Percentiles rank a stretch among this genome's conserved stretches.
Conservation (phyloP, 1,284 basidiomycete species). For the Apiotrichum sp. region DNA sequence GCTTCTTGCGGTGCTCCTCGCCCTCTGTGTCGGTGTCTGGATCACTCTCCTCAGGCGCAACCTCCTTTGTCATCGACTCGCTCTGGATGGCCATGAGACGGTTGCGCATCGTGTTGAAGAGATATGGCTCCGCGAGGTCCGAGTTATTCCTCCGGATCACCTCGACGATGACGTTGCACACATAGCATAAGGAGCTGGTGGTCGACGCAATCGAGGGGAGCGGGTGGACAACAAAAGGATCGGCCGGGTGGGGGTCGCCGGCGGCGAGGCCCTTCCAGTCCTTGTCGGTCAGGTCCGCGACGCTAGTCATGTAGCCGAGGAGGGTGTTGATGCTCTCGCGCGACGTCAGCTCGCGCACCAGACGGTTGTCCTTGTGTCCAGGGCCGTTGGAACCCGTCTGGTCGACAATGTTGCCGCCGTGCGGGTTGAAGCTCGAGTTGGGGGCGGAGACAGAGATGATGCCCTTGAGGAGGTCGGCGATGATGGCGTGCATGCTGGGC, state of each 20-base stretch:
- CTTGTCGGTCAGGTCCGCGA: conserved; percentile 51
- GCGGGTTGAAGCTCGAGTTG: conserved; percentile 51
- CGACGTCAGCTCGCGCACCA: conserved; percentile 83
- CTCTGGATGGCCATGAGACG: conserved; percentile 67
- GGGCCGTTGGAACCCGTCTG: conserved; percentile 23
- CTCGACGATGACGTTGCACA: conserved; percentile 87
- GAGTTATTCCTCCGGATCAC: conserved; percentile 98
- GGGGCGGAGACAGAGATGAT: conserved; percentile 93
- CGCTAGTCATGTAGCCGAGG: conserved; percentile 71
- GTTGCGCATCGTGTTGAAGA: conserved; percentile 92
- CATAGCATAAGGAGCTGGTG: conserved; percentile 81
- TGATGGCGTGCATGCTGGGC: conserved; percentile 75
- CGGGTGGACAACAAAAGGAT: conserved; percentile 39
- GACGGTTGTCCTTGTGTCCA: conserved; percentile 57
- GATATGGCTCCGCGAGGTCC: conserved; percentile 95
- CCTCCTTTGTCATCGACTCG: conserved; percentile 10
- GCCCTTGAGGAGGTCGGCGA: conserved; percentile 86
- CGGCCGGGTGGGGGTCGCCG: conserved; percentile 18
- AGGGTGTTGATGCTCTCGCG: conserved; percentile 67
- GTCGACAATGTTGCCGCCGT: conserved; percentile 58
- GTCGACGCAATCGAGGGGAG: conserved; percentile 67
- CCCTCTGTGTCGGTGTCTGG: conserved; percentile 38
- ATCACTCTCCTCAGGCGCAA: conserved; percentile 6
- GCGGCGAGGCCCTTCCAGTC: conserved; percentile 25
- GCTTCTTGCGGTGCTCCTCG: conserved; percentile 58